Conservation (phyloP, 257 asterid species). For the Mitragyna speciosa region DNA sequence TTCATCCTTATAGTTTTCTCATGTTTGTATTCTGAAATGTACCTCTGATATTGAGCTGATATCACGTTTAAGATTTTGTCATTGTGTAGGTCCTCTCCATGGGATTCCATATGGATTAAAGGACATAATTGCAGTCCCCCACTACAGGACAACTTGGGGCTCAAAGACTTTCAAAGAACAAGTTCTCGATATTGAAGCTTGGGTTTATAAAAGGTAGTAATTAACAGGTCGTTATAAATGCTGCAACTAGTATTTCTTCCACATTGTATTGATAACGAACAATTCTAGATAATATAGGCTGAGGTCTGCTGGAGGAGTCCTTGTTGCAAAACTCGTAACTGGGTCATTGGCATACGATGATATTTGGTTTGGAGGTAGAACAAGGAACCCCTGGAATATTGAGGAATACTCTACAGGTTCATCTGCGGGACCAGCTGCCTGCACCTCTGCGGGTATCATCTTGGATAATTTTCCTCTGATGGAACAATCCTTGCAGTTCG, state of each 20-base stretch:
- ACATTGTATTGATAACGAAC: neutral
- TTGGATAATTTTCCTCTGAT: neutral
- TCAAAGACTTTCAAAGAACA: constrained; percentile 67
- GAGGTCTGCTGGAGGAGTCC: constrained; percentile 85
- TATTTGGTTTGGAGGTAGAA: constrained; percentile 96
- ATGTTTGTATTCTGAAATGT: neutral
- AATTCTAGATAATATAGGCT: constrained; percentile 46
- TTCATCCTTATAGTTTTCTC: neutral
- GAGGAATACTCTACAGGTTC: constrained; percentile 96
- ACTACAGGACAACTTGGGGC: constrained; percentile 95
- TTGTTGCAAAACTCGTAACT: constrained; percentile 76
- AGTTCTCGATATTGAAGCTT: constrained; percentile 82
- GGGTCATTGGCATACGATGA: constrained; percentile 95
- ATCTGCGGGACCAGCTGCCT: constrained; percentile 91
- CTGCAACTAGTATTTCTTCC: neutral
- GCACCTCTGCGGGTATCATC: constrained; percentile 77
- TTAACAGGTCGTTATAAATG: neutral
- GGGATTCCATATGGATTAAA: constrained; percentile 95
- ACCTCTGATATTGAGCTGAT: neutral
- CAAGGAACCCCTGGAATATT: constrained; percentile 95
- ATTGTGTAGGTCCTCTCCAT: constrained; percentile 73
- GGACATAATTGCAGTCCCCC: constrained; percentile 90
- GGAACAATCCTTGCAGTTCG: neutral
- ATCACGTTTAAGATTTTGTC: neutral
- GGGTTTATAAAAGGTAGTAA: constrained; percentile 86